Evolutionary conservation across 2,329 filamentous ascomycete genomes (phyloP).

Genomic region (Sclerotiophoma versabilis): DNA sequence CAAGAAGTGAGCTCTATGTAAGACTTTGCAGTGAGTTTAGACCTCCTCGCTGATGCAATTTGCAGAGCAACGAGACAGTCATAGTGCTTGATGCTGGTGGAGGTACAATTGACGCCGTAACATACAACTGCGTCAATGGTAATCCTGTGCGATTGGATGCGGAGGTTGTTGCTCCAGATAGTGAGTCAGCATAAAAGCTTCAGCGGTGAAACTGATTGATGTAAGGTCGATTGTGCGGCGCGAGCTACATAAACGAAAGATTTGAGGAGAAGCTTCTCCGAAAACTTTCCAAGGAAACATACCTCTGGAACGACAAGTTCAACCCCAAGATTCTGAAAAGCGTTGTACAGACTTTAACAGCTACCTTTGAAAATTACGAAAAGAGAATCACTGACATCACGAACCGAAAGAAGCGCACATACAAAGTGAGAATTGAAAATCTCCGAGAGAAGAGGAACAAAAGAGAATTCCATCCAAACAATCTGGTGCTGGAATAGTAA

Average conservation of each 20-base stretch:
- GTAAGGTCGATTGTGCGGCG: background rate
- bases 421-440: no score
- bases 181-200: slow-evolving; percentile 9
- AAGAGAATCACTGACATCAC: no score
- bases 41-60: background rate
- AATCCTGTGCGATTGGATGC: slow-evolving; percentile 15
- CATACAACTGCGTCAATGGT: slow-evolving; percentile 15
- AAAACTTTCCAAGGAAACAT: background rate
- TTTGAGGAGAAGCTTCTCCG: background rate
- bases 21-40: background rate
- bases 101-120: slow-evolving; percentile 19
- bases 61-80: background rate
- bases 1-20: slow-evolving; percentile 20
- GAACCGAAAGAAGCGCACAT: no score
- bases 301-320: background rate
- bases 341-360: background rate
- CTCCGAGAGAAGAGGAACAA: no score
- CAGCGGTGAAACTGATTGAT: background rate
- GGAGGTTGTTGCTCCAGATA: slow-evolving; percentile 22
- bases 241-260: background rate
- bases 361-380: background rate
- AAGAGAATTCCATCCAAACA: no score
- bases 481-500: no score
- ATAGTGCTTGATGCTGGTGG: background rate
- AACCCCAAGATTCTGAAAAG: background rate